Conservation (phyloP, 139 green algal genomes). For the Penium margaritaceum region DNA sequence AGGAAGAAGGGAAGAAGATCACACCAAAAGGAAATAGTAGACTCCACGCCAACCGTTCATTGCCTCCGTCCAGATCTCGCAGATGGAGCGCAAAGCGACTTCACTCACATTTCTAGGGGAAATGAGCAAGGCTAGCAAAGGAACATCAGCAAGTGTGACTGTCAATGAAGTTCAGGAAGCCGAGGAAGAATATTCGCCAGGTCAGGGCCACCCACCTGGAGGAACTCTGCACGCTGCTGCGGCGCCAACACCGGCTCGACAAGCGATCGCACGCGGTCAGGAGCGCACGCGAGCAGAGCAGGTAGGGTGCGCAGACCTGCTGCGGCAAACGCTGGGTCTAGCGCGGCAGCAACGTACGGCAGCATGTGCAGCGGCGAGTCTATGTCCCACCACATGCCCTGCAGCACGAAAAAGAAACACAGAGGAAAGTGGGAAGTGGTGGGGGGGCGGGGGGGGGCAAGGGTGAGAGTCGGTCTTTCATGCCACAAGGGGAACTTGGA, state of each 20-base stretch:
- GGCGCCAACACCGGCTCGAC: not conserved
- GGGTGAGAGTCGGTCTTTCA: not conserved
- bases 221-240: not conserved
- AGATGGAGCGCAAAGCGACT: conserved; percentile 61
- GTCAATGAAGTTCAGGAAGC: too few relatives aligned
- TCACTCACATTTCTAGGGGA: conserved; percentile 9
- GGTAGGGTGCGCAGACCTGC: conserved; percentile 11
- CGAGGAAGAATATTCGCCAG: not conserved
- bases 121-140: not conserved
- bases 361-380: conserved; percentile 63
- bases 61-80: conserved; percentile 86
- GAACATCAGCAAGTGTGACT: not conserved
- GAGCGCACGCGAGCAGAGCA: not conserved
- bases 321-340: not conserved
- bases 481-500: too few relatives aligned
- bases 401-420: too few relatives aligned
- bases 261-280: conserved; percentile 5
- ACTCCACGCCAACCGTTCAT: conserved; percentile 65
- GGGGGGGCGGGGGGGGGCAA: not conserved
- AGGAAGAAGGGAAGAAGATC: too few relatives aligned
- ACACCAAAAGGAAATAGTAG: not conserved
- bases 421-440: too few relatives aligned
- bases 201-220: conserved; percentile 6
- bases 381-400: conserved; percentile 51
- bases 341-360: conserved; percentile 55